phyloP scores from a whole-genome alignment of 805 yeast genomes.

The Hanseniaspora vineae region DNA sequence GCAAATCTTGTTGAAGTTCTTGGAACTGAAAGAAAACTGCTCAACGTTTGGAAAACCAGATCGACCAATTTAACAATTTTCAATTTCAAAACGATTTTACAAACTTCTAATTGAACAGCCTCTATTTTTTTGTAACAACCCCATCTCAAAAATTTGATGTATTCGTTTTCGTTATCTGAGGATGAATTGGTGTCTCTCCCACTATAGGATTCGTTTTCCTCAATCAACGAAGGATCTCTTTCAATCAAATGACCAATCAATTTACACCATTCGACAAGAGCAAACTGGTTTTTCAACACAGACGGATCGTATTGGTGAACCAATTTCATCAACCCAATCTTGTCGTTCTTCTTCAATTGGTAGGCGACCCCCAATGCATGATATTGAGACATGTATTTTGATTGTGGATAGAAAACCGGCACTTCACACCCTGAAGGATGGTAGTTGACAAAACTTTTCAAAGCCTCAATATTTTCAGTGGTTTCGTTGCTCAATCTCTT shows the following conservation, averaged over 20 bases:
- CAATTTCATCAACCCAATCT: conserved; percentile 85
- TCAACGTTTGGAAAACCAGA: conserved; percentile 60
- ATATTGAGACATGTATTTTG: conserved; percentile 80
- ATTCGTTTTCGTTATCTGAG: neutral
- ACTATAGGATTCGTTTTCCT: conserved; percentile 25
- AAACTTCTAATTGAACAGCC: conserved; percentile 85
- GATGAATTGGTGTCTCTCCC: neutral
- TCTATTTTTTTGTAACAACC: conserved; percentile 76
- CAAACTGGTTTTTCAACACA: conserved; percentile 64
- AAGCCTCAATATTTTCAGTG: conserved; percentile 69
- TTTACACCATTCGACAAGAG: conserved; percentile 68
- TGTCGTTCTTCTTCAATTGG: conserved; percentile 78
- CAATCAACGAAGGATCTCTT: conserved; percentile 55
- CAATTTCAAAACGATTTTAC: conserved; percentile 36
- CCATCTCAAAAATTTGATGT: conserved; percentile 34
- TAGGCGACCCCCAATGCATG: conserved; percentile 90
- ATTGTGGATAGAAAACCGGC: conserved; percentile 27
- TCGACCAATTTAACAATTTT: conserved; percentile 53
- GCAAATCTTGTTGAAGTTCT: conserved; percentile 84
- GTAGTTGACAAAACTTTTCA: neutral
- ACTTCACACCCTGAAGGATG: conserved; percentile 20
- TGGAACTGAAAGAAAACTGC: conserved; percentile 70
- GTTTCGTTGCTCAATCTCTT: conserved; percentile 91
- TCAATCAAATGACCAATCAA: conserved; percentile 58
- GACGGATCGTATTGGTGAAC: conserved; percentile 58